Conservation (phyloP, 1,139 yeast genomes). For the Hemisphaericaspora xylanilytica region DNA sequence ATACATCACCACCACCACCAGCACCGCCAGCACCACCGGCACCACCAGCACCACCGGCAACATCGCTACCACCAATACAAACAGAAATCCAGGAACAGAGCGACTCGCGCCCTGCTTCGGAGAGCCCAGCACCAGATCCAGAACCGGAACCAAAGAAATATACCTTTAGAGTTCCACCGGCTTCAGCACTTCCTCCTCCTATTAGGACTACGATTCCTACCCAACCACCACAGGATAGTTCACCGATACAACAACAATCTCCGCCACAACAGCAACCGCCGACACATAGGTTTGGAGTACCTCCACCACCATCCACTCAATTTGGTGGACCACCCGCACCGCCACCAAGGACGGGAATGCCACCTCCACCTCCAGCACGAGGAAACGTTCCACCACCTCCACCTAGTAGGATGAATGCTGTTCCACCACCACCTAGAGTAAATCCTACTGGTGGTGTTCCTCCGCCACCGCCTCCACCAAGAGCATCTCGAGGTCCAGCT, state of each 20-base stretch:
- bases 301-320: constrained; percentile 7
- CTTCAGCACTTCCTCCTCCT: constrained; percentile 26
- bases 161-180: constrained; percentile 28
- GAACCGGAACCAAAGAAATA: constrained; percentile 4
- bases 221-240: constrained; percentile 8
- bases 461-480: constrained; percentile 37
- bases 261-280: too few species aligned
- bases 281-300: constrained; percentile 11
- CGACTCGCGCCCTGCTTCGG: too few species aligned
- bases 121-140: too few species aligned
- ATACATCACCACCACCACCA: constrained; percentile 13
- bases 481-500: constrained; percentile 21
- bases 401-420: constrained; percentile 10
- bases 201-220: constrained; percentile 27
- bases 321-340: constrained; percentile 18
- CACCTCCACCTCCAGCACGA: constrained; percentile 12
- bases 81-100: constrained; percentile 1
- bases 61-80: constrained; percentile 5
- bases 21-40: constrained; percentile 11
- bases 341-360: constrained; percentile 13
- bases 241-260: constrained; percentile 19
- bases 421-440: constrained; percentile 27
- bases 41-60: constrained; percentile 9
- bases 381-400: constrained; percentile 32
- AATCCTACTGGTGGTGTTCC: too few species aligned